These are phyloP conservation scores for Gossypium longicalyx DNA, from an alignment of 345 rosid species.

Conservation along the genomic window DNA sequence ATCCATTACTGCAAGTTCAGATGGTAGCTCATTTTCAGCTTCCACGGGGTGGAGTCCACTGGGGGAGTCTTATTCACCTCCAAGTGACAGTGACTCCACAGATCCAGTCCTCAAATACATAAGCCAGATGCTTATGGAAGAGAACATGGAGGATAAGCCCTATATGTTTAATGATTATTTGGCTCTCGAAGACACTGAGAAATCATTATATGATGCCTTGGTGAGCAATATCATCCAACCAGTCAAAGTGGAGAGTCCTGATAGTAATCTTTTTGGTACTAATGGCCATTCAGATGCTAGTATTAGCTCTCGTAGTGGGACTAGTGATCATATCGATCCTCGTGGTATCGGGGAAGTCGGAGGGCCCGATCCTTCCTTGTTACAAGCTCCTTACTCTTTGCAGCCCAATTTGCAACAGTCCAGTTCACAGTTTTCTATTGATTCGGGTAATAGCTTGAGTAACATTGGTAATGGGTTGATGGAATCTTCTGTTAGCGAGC, in stretches of 20 bases:
- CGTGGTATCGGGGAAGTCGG: constrained; percentile 14
- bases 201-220: constrained; percentile 61
- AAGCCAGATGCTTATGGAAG: constrained; percentile 78
- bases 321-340: not conserved
- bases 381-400: constrained; percentile 14
- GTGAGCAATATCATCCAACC: constrained; percentile 48
- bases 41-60: constrained; percentile 27
- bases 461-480: constrained; percentile 17
- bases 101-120: constrained; percentile 57
- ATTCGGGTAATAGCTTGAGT: constrained; percentile 18
- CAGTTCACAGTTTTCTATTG: constrained; percentile 14
- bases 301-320: constrained; percentile 15
- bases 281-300: constrained; percentile 29
- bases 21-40: constrained; percentile 34
- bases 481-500: constrained; percentile 34
- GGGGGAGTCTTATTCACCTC: constrained; percentile 38
- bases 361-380: constrained; percentile 1
- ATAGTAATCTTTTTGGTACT: constrained; percentile 33
- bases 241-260: constrained; percentile 40
- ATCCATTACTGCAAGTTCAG: constrained; percentile 21
- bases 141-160: constrained; percentile 56
- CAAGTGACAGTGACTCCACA: constrained; percentile 48
- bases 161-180: constrained; percentile 57
- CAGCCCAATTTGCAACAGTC: constrained; percentile 16
- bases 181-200: constrained; percentile 73